Conservation (phyloP, 2,329 filamentous ascomycete genomes). For the Trichophyton rubrum region DNA sequence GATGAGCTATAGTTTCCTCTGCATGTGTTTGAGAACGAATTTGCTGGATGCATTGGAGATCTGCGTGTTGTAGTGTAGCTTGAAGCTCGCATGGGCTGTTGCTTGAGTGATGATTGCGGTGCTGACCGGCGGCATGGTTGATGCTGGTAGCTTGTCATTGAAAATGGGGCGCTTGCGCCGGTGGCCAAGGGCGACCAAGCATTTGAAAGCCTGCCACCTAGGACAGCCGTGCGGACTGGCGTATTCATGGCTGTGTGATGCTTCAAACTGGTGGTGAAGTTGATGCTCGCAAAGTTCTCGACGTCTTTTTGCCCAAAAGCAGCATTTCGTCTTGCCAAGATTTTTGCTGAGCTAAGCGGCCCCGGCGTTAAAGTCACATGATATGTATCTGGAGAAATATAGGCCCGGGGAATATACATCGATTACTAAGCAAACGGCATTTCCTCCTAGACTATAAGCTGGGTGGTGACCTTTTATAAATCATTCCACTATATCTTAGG, state of each 20-base stretch:
- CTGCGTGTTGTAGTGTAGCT: background rate
- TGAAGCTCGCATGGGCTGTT: background rate
- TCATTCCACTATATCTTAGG: no score
- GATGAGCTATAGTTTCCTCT: background rate
- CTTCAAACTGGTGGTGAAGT: conserved; percentile 1
- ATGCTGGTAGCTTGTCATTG: background rate
- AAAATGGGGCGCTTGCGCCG: conserved; percentile 15
- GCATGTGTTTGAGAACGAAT: background rate
- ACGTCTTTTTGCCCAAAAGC: background rate
- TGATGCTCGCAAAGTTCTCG: background rate
- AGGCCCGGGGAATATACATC: background rate
- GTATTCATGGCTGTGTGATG: conserved; percentile 14
- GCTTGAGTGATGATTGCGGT: background rate
- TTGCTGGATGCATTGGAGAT: background rate
- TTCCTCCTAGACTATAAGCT: background rate
- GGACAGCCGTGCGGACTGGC: conserved; percentile 24
- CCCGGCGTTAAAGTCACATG: background rate
- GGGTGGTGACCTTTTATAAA: no score
- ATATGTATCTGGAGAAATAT: background rate
- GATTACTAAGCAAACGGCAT: background rate
- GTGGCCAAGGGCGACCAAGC: conserved; percentile 15
- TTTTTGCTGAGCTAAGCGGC: background rate
- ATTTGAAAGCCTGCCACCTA: conserved; percentile 20
- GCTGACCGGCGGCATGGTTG: conserved; percentile 4
- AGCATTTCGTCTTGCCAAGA: background rate